These are phyloP conservation scores for Aspergillus ibericus DNA, from an alignment of 2,329 filamentous ascomycete species.

Conservation along the genomic window DNA sequence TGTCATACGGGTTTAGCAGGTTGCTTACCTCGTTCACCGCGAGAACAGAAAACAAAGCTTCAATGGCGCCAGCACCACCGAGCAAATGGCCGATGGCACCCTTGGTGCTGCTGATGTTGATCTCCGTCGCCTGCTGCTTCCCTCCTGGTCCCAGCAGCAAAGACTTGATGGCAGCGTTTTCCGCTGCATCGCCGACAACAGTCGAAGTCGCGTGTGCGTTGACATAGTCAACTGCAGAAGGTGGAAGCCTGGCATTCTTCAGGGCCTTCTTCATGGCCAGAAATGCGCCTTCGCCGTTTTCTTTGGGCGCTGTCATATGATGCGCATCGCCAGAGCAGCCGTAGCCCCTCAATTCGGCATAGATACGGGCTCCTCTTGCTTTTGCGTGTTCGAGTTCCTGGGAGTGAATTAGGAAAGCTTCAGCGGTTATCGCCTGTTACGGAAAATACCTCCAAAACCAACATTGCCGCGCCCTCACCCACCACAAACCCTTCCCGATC, in stretches of 20 bases:
- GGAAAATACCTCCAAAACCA: conserved; percentile 69
- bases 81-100: conserved; percentile 89
- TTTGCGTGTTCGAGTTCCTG: conserved; percentile 83
- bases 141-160: conserved; percentile 75
- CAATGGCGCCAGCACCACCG: conserved; percentile 86
- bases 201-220: conserved; percentile 96
- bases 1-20: neutral
- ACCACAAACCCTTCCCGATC: conserved; percentile 85
- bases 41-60: conserved; percentile 81
- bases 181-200: conserved; percentile 78
- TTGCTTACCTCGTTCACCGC: conserved; percentile 71
- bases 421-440: neutral
- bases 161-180: conserved; percentile 77
- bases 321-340: conserved; percentile 87
- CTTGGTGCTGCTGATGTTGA: conserved; percentile 92
- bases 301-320: conserved; percentile 87
- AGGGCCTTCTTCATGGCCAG: conserved; percentile 84
- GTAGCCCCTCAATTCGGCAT: conserved; percentile 87
- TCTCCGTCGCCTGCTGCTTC: conserved; percentile 57
- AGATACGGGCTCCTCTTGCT: conserved; percentile 73
- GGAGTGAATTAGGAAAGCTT: neutral
- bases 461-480: conserved; percentile 83
- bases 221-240: conserved; percentile 78
- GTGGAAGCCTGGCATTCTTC: conserved; percentile 67
- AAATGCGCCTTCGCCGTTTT: conserved; percentile 77